These are phyloP conservation scores for Setaria italica DNA, from an alignment of 202 grass and related monocot species.

Conservation along the genomic window DNA sequence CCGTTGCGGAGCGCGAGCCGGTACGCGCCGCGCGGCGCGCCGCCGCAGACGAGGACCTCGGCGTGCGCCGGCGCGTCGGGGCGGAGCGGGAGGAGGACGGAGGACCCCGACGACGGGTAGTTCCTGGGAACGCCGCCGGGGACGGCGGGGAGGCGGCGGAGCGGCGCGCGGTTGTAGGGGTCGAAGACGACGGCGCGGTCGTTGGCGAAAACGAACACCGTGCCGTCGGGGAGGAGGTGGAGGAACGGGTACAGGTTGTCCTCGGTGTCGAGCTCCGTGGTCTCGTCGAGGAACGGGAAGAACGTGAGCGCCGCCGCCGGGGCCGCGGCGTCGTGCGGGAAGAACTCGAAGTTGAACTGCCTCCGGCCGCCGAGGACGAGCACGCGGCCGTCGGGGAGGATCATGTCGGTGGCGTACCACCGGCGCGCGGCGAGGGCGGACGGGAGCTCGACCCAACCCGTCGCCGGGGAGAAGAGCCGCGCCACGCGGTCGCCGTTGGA, in stretches of 20 bases:
- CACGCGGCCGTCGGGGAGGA: conserved; percentile 71
- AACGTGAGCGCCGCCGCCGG: conserved; percentile 35
- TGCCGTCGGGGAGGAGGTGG: conserved; percentile 84
- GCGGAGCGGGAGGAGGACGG: conserved; percentile 71
- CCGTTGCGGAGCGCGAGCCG: conserved; percentile 59
- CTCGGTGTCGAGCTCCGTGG: conserved; percentile 61
- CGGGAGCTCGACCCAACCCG: conserved; percentile 67
- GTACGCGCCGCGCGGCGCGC: conserved; percentile 63
- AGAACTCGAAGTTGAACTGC: conserved; percentile 90
- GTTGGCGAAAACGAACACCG: conserved; percentile 84
- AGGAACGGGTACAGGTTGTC: conserved; percentile 95
- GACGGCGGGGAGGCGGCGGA: conserved; percentile 59
- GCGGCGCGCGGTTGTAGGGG: conserved; percentile 41
- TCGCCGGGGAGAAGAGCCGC: conserved; percentile 67
- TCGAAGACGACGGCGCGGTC: conserved; percentile 69
- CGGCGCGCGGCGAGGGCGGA: conserved; percentile 49
- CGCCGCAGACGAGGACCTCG: conserved; percentile 82
- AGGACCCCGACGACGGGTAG: conserved; percentile 73
- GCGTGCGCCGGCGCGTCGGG: conserved; percentile 25
- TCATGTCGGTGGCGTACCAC: conserved; percentile 75
- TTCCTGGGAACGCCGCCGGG: conserved; percentile 59
- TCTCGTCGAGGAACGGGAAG: conserved; percentile 85
- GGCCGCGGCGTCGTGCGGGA: conserved; percentile 34
- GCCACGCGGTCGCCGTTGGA: conserved; percentile 65
- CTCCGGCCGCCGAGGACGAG: conserved; percentile 71